A percentile compares a stretch with the other conserved stretches of the same genome.
These are phyloP conservation scores for Arthromyces matolae DNA, from an alignment of 768 basidiomycete species.

Conservation along the genomic window DNA sequence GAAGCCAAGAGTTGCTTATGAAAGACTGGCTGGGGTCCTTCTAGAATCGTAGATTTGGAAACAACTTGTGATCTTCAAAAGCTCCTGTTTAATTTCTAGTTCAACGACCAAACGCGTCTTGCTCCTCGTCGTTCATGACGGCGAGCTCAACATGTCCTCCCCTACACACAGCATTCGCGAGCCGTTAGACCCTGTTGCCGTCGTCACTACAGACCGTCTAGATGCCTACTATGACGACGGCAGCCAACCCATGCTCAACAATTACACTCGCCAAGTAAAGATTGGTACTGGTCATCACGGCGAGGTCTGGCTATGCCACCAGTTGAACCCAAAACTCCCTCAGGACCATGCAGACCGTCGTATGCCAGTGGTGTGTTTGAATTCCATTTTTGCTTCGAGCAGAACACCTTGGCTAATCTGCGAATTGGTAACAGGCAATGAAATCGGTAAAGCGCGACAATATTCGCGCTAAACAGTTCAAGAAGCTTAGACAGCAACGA, in stretches of 20 bases:
- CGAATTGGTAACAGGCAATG: conserved; percentile 57
- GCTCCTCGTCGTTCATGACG: conserved; percentile 21
- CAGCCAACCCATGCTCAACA: conserved; percentile 63
- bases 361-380: conserved; percentile 36
- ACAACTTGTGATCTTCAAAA: conserved; percentile 30
- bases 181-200: conserved; percentile 41
- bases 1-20: conserved; percentile 13
- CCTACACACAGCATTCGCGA: conserved; percentile 22
- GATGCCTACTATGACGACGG: conserved; percentile 35
- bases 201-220: conserved; percentile 47
- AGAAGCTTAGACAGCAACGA: conserved; percentile 29
- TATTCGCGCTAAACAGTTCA: conserved; percentile 52
- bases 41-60: conserved; percentile 23
- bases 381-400: not conserved
- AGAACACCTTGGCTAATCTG: conserved; percentile 6
- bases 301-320: conserved; percentile 71
- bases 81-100: conserved; percentile 9
- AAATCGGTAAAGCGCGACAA: conserved; percentile 73
- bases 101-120: conserved; percentile 3
- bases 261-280: conserved; percentile 72
- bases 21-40: conserved; percentile 24
- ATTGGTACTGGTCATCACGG: conserved; percentile 92
- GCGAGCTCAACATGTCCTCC: conserved; percentile 1
- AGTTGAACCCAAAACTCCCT: conserved; percentile 40
- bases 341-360: conserved; percentile 38